Conservation (phyloP, 306 rosid species). For the Castanopsis chinensis region DNA sequence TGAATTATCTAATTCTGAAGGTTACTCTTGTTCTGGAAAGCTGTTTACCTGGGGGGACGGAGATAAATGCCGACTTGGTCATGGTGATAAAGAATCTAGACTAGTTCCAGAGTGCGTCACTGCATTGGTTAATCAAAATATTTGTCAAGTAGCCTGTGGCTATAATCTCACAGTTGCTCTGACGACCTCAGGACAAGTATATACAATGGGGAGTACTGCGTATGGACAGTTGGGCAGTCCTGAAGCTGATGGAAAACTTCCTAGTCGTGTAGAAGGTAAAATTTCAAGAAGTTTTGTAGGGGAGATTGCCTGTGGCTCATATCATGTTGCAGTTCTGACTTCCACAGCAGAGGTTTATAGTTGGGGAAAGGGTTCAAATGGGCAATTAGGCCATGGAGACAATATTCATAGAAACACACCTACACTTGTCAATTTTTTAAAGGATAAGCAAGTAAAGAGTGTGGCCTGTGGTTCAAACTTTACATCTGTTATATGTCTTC, state of each 20-base stretch:
- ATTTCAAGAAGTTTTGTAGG: constrained; percentile 61
- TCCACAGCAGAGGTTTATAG: constrained; percentile 88
- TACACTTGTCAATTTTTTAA: constrained; percentile 62
- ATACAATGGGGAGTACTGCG: constrained; percentile 81
- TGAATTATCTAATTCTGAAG: constrained; percentile 43
- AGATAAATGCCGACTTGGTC: constrained; percentile 89
- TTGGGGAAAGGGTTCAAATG: constrained; percentile 97
- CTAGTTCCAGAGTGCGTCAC: constrained; percentile 67
- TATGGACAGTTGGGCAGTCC: constrained; percentile 91
- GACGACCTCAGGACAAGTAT: constrained; percentile 73
- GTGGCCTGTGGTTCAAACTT: constrained; percentile 89
- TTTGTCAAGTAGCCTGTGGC: constrained; percentile 86
- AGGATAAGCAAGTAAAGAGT: constrained; percentile 74
- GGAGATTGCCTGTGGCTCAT: constrained; percentile 90
- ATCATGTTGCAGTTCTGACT: constrained; percentile 86
- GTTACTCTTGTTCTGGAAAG: constrained; percentile 52
- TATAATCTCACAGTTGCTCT: constrained; percentile 79
- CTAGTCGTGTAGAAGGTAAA: constrained; percentile 61
- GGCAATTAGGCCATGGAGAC: constrained; percentile 97
- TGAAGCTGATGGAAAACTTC: constrained; percentile 66
- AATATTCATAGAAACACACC: constrained; percentile 67
- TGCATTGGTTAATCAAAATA: constrained; percentile 57
- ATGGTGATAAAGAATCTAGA: constrained; percentile 56
- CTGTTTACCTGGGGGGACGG: constrained; percentile 98
- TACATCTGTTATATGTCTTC: constrained; percentile 81